Percentiles rank a stretch among this genome's conserved stretches.
These are phyloP conservation scores for Capsicum rhomboideum DNA, from an alignment of 257 asterid species.

Conservation along the genomic window DNA sequence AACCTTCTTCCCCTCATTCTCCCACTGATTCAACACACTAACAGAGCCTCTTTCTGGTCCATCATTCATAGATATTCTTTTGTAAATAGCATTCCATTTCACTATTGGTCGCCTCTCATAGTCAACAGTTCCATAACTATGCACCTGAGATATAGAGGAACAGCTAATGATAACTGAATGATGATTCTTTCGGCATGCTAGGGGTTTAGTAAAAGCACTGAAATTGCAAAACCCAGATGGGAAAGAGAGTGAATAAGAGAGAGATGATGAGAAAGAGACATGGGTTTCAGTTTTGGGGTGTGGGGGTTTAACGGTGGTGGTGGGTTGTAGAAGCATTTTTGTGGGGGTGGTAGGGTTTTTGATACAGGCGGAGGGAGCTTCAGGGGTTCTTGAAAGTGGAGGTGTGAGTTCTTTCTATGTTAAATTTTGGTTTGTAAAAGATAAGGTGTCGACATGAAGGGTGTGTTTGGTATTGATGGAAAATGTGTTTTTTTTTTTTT, in stretches of 20 bases:
- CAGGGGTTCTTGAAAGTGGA: background rate
- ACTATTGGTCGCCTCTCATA: constrained; percentile 47
- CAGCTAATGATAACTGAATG: constrained; percentile 25
- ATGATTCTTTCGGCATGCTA: constrained; percentile 21
- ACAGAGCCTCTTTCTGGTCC: constrained; percentile 38
- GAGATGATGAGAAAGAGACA: constrained; percentile 13
- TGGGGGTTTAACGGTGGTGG: constrained; percentile 26
- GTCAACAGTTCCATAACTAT: constrained; percentile 52
- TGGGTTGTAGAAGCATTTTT: constrained; percentile 65
- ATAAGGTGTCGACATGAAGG: background rate
- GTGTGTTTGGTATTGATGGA: background rate
- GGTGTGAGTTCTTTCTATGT: too few species aligned
- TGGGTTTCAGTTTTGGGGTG: constrained; percentile 11
- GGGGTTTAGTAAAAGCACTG: constrained; percentile 11
- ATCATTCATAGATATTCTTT: constrained; percentile 44
- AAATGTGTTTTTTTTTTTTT: background rate
- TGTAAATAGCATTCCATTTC: constrained; percentile 61
- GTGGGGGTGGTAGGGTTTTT: constrained; percentile 25
- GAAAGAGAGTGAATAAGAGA: constrained; percentile 33
- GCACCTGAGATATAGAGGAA: constrained; percentile 48
- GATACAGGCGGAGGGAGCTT: background rate
- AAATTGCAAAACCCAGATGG: constrained; percentile 39
- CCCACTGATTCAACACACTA: constrained; percentile 67
- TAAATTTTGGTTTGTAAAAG: background rate
- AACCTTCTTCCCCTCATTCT: constrained; percentile 52